These are phyloP conservation scores for Lantana camara DNA, from an alignment of 257 asterid species.

Conservation along the genomic window DNA sequence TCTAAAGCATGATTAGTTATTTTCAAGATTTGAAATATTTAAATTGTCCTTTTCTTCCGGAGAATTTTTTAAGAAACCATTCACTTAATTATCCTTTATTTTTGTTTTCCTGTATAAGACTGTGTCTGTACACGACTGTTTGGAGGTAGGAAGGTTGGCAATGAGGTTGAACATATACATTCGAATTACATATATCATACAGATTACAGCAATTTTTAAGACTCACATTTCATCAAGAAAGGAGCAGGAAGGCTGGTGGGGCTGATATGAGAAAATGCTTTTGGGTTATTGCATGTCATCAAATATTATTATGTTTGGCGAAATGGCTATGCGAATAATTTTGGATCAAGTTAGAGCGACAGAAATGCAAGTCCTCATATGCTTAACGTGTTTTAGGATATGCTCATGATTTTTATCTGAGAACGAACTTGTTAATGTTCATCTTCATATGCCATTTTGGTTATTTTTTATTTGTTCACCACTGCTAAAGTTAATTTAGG, in stretches of 20 bases:
- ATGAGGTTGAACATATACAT: too few species aligned
- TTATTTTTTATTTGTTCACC: neutral
- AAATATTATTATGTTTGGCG: neutral
- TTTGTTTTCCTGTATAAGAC: neutral
- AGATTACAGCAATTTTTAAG: neutral
- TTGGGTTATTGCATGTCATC: neutral
- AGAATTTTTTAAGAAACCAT: neutral
- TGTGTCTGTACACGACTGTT: neutral
- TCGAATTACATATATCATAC: too few species aligned
- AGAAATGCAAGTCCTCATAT: neutral
- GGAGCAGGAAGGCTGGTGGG: neutral
- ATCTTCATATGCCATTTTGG: neutral
- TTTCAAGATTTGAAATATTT: neutral
- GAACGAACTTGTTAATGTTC: neutral
- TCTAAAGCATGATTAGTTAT: neutral
- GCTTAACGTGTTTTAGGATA: neutral
- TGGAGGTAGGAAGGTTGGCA: neutral
- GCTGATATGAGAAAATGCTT: neutral
- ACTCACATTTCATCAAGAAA: conserved; percentile 1
- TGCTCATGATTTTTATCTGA: neutral
- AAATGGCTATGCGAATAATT: neutral
- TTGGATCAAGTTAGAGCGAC: neutral
- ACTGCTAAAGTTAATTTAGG: neutral
- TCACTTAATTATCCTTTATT: neutral
- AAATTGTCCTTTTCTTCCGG: neutral